Conservation (phyloP, 345 rosid genomes). For the Aquilaria yunnanensis region DNA sequence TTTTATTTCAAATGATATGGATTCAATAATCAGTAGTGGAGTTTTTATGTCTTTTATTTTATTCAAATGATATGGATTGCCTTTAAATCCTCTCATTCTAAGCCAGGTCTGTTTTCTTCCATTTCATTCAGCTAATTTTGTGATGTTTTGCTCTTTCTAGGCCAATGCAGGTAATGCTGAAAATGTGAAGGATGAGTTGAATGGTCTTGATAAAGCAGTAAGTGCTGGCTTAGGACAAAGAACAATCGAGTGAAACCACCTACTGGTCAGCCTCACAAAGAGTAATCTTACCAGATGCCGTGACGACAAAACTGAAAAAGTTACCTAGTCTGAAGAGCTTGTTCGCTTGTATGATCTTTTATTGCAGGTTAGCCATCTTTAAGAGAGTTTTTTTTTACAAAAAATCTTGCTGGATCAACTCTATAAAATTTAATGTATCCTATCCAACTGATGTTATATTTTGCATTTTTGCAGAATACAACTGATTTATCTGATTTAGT, state of each 20-base stretch:
- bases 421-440: neutral
- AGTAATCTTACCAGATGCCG: constrained; percentile 75
- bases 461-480: constrained; percentile 77
- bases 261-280: constrained; percentile 83
- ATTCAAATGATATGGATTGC: neutral
- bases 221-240: constrained; percentile 84
- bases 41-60: neutral
- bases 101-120: neutral
- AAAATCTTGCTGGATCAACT: constrained; percentile 1
- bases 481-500: constrained; percentile 95
- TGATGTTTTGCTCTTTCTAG: constrained; percentile 51
- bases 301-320: constrained; percentile 86
- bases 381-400: too few species aligned
- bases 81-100: neutral
- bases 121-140: constrained; percentile 12
- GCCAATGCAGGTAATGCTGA: constrained; percentile 92
- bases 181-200: constrained; percentile 81
- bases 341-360: constrained; percentile 93
- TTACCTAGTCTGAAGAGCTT: constrained; percentile 93
- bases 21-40: too few species aligned
- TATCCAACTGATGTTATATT: constrained; percentile 13
- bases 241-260: constrained; percentile 89
- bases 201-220: constrained; percentile 98
- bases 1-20: too few species aligned
- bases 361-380: constrained; percentile 51